Conservation (phyloP, 176 grass and related monocot species). For the Hsuehochloa calcarea region DNA sequence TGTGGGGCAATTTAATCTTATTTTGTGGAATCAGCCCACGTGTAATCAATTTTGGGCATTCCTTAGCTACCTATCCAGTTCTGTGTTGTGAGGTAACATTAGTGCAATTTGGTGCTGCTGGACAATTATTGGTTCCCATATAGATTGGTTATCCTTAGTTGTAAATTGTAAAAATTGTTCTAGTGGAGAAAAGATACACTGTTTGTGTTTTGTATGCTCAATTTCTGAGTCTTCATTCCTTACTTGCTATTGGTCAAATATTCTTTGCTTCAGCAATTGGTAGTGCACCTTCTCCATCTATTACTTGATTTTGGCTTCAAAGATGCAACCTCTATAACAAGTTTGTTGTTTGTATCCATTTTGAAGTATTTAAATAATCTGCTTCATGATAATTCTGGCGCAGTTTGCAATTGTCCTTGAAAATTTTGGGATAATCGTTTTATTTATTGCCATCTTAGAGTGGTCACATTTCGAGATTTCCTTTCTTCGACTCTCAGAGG, state of each 20-base stretch:
- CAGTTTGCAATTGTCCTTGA: background rate
- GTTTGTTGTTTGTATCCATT: background rate
- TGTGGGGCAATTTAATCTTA: background rate
- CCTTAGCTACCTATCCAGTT: background rate
- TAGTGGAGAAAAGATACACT: background rate
- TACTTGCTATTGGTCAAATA: background rate
- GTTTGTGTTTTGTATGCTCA: too few relatives aligned
- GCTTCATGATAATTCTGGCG: background rate
- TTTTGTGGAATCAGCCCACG: background rate
- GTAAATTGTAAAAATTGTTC: background rate
- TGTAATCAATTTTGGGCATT: background rate
- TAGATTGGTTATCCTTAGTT: background rate
- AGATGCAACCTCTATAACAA: background rate
- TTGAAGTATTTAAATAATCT: background rate
- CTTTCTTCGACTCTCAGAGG: background rate
- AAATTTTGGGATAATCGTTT: background rate
- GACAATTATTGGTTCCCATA: background rate
- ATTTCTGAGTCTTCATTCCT: background rate
- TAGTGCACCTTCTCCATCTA: too few relatives aligned
- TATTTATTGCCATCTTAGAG: background rate
- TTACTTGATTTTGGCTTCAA: background rate
- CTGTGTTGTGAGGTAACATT: background rate
- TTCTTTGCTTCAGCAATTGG: too few relatives aligned
- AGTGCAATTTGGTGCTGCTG: background rate
- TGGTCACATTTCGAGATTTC: background rate